These are phyloP conservation scores for Leccinum sublutescens DNA, from an alignment of 768 basidiomycete species.

Conservation along the genomic window DNA sequence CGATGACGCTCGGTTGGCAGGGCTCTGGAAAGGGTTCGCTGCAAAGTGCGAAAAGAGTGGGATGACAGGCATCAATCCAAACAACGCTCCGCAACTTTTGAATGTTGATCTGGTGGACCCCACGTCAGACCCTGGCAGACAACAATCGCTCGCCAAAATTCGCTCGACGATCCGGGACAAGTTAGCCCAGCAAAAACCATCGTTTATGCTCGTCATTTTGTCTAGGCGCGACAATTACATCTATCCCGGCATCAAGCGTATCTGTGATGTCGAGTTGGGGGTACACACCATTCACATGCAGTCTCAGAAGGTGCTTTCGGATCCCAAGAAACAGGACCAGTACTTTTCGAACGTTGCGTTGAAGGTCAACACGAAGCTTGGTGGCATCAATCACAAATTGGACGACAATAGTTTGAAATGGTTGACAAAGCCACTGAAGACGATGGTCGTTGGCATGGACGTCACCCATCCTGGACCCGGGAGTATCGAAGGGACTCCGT, in stretches of 20 bases:
- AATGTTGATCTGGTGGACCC: conserved; percentile 20
- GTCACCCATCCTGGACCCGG: too few relatives aligned
- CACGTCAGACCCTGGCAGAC: conserved; percentile 35
- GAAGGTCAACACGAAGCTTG: too few relatives aligned
- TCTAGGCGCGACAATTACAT: conserved; percentile 69
- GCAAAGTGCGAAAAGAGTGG: conserved; percentile 59
- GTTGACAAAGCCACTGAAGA: too few relatives aligned
- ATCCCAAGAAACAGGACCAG: too few relatives aligned
- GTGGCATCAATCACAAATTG: too few relatives aligned
- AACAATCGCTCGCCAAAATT: conserved; percentile 40
- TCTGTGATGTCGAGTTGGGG: conserved; percentile 73
- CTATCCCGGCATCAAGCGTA: conserved; percentile 78
- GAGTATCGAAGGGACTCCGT: too few relatives aligned
- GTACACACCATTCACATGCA: conserved; percentile 46
- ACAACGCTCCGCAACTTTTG: conserved; percentile 36
- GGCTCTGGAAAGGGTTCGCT: conserved; percentile 52
- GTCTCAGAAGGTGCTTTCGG: too few relatives aligned
- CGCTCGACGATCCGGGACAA: conserved; percentile 37
- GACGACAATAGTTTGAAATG: too few relatives aligned
- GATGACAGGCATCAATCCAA: conserved; percentile 56
- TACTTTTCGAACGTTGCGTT: too few relatives aligned
- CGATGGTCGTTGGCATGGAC: too few relatives aligned
- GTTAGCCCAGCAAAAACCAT: conserved; percentile 38
- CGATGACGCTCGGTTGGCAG: conserved; percentile 25
- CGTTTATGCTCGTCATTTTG: conserved; percentile 69